Conservation (phyloP, 208 protist species). For the Crithidia sp. region DNA sequence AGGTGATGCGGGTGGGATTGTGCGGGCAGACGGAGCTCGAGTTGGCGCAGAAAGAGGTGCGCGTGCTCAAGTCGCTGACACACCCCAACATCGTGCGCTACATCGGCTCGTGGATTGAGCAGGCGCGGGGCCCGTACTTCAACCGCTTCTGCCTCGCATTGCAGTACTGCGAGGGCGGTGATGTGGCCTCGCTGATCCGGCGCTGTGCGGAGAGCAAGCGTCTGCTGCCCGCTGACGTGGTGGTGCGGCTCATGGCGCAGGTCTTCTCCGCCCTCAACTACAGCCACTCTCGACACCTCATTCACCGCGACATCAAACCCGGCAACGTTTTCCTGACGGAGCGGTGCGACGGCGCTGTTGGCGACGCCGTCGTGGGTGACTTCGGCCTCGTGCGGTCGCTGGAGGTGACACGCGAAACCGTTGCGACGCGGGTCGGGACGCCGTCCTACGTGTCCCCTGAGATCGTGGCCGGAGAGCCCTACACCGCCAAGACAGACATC, state of each 20-base stretch:
- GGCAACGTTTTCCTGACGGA: slow-evolving; percentile 84
- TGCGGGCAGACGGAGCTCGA: slow-evolving; percentile 41
- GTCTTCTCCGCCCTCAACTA: slow-evolving; percentile 89
- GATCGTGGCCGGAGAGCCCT: slow-evolving; percentile 86
- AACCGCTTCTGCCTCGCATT: slow-evolving; percentile 87
- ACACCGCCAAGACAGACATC: slow-evolving; percentile 93
- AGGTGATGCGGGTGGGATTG: slow-evolving; percentile 66
- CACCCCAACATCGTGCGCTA: slow-evolving; percentile 83
- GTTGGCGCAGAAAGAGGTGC: slow-evolving; percentile 57
- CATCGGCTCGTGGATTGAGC: slow-evolving; percentile 80
- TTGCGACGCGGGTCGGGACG: slow-evolving; percentile 84
- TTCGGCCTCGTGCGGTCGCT: slow-evolving; percentile 88
- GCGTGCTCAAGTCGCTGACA: slow-evolving; percentile 53
- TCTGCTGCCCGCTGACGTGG: slow-evolving; percentile 46
- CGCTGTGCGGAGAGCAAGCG: slow-evolving; percentile 20
- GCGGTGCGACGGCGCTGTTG: slow-evolving; percentile 11
- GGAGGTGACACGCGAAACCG: slow-evolving; percentile 60
- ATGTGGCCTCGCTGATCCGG: slow-evolving; percentile 75
- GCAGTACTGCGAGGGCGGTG: slow-evolving; percentile 81
- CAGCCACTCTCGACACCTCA: slow-evolving; percentile 78
- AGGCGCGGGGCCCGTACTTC: slow-evolving; percentile 35
- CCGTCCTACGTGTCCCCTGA: slow-evolving; percentile 95
- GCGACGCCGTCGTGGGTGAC: slow-evolving; percentile 80
- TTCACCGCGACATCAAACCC: slow-evolving; percentile 93
- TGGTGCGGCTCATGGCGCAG: slow-evolving; percentile 80